Conservation (phyloP, 768 basidiomycete genomes). For the Tremella mesenterica region DNA sequence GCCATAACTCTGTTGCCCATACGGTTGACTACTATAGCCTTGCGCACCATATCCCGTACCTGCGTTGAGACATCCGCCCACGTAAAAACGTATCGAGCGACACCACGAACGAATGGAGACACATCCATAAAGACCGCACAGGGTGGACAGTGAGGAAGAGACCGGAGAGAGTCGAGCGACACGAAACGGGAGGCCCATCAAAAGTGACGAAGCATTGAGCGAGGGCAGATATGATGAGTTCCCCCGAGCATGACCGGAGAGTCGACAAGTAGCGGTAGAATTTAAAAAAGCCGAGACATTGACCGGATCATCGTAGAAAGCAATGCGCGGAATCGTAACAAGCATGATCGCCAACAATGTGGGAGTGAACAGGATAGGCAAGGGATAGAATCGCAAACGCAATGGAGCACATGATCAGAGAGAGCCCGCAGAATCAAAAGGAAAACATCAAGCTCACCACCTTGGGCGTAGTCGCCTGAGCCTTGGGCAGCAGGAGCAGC, state of each 20-base stretch:
- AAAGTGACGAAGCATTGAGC: background rate
- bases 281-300: too few species aligned
- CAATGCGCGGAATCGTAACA: too few species aligned
- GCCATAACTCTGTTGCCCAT: background rate
- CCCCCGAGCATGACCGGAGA: too few species aligned
- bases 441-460: slow-evolving; percentile 9
- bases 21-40: slow-evolving; percentile 20
- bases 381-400: too few species aligned
- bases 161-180: background rate
- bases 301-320: too few species aligned
- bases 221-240: background rate
- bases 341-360: too few species aligned
- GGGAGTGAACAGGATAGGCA: too few species aligned
- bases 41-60: slow-evolving; percentile 1
- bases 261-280: too few species aligned
- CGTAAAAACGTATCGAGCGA: too few species aligned
- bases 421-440: background rate
- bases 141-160: too few species aligned
- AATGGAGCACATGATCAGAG: slow-evolving; percentile 2
- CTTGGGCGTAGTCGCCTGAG: slow-evolving; percentile 32
- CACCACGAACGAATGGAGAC: too few species aligned
- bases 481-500: slow-evolving; percentile 29
- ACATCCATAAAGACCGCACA: too few species aligned
- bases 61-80: background rate
- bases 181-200: background rate